Evolutionary conservation across 352 stramenopile species (phyloP).

Genomic region (Phytophthora fragariaefolia): DNA sequence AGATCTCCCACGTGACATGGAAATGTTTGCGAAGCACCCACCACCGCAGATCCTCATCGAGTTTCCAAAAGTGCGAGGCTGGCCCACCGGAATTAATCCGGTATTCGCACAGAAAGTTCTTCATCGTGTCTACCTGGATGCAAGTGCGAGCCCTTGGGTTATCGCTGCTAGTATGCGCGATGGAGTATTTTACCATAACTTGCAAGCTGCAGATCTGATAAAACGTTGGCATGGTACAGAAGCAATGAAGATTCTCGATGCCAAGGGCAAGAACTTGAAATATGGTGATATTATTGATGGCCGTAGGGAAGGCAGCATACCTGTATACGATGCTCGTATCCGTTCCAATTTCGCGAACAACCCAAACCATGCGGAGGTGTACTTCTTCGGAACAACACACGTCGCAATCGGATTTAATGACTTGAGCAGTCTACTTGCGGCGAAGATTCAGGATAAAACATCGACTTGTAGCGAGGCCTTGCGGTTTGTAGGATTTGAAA

Average conservation of each 20-base stretch:
- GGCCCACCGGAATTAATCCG: conserved; percentile 27
- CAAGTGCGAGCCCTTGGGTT: conserved; percentile 23
- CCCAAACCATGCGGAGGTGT: conserved; percentile 27
- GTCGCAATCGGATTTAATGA: conserved; percentile 44
- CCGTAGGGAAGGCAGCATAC: background rate
- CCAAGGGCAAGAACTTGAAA: background rate
- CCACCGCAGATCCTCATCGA: conserved; percentile 26
- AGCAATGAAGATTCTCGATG: conserved; percentile 7
- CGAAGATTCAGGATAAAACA: conserved; percentile 7
- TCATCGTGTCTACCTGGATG: conserved; percentile 29
- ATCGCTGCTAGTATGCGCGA: conserved; percentile 17
- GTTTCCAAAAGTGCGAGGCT: conserved; percentile 35
- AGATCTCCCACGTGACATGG: conserved; percentile 21
- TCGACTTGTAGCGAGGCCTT: background rate
- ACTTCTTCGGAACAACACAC: conserved; percentile 38
- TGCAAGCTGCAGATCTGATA: conserved; percentile 6
- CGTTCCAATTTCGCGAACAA: conserved; percentile 39
- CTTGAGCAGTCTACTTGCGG: conserved; percentile 30
- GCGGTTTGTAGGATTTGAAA: conserved; percentile 27
- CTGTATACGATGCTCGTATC: conserved; percentile 33
- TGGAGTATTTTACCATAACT: conserved; percentile 5
- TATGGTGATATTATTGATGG: conserved; percentile 29
- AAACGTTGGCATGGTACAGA: conserved; percentile 38
- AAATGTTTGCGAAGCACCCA: conserved; percentile 12
- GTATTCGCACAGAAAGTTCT: conserved; percentile 28